These are phyloP conservation scores for Ascochyta viciae-villosae DNA, from an alignment of 2,329 filamentous ascomycete species.

Conservation along the genomic window DNA sequence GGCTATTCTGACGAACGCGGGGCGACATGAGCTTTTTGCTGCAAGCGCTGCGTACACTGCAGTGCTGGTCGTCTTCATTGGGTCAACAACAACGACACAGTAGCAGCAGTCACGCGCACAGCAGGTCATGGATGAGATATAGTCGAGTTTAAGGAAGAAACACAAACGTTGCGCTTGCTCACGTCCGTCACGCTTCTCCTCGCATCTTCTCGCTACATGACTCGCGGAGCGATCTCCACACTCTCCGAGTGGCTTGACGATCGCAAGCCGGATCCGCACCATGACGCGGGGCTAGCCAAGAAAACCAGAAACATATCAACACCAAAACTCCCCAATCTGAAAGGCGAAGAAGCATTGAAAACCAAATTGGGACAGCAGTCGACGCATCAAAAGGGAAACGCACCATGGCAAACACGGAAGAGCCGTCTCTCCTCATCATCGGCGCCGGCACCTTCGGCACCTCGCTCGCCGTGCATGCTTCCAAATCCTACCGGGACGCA, in stretches of 20 bases:
- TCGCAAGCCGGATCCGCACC: slow-evolving; percentile 16
- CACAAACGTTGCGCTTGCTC: no score
- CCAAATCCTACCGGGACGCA: slow-evolving; percentile 56
- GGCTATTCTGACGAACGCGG: slow-evolving; percentile 25
- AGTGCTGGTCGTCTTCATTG: slow-evolving; percentile 32
- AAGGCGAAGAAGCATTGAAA: no score
- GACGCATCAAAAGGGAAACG: background rate
- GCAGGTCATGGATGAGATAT: no score
- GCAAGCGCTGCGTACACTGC: slow-evolving; percentile 27
- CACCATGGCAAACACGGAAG: slow-evolving; percentile 6
- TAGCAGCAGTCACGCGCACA: background rate
- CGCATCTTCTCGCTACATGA: background rate
- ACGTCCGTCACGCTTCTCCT: background rate
- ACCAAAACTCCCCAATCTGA: background rate
- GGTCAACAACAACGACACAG: background rate
- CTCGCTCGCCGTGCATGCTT: slow-evolving; percentile 70
- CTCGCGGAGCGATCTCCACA: slow-evolving; percentile 15
- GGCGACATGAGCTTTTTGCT: slow-evolving; percentile 25
- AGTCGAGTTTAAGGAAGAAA: no score
- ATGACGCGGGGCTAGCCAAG: slow-evolving; percentile 11
- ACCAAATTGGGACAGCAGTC: no score
- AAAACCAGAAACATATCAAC: slow-evolving; percentile 4
- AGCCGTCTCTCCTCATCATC: slow-evolving; percentile 59
- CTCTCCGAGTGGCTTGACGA: slow-evolving; percentile 5
- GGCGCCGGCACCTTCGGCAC: slow-evolving; percentile 72